These are phyloP conservation scores for Amanita rimosa DNA, from an alignment of 768 basidiomycete genomes.

Conservation along the genomic window DNA sequence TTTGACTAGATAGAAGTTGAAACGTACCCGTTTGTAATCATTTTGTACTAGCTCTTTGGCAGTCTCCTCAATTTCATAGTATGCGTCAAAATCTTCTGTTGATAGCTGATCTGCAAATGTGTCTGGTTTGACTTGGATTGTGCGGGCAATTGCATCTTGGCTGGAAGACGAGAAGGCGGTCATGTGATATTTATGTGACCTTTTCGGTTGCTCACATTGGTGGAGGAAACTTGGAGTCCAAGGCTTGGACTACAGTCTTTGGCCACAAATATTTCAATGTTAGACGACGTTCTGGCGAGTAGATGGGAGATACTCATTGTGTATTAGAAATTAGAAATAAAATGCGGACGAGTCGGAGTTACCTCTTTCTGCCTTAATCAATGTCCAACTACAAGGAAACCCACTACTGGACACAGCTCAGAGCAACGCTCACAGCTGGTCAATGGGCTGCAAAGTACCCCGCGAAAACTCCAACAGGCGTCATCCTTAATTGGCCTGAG, in stretches of 20 bases:
- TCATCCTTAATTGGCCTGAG: slow-evolving; percentile 58
- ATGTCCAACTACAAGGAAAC: slow-evolving; percentile 44
- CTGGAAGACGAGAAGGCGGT: slow-evolving; percentile 43
- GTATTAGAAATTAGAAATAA: too few species aligned
- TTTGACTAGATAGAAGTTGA: not conserved
- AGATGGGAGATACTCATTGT: too few species aligned
- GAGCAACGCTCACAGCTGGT: slow-evolving; percentile 59
- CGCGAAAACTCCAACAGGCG: slow-evolving; percentile 46
- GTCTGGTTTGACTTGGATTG: slow-evolving; percentile 35
- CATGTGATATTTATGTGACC: too few species aligned
- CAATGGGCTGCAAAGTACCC: slow-evolving; percentile 56
- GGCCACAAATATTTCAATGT: too few species aligned
- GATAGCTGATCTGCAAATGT: slow-evolving; percentile 22
- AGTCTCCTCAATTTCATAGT: slow-evolving; percentile 70
- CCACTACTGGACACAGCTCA: slow-evolving; percentile 72
- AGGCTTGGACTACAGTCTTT: too few species aligned
- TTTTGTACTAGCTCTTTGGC: slow-evolving; percentile 45
- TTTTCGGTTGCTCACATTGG: too few species aligned
- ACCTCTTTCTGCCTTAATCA: not conserved
- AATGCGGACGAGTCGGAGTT: too few species aligned
- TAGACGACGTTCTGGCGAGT: too few species aligned
- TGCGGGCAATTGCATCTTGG: slow-evolving; percentile 51
- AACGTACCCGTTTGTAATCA: slow-evolving; percentile 58
- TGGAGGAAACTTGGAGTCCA: too few species aligned
- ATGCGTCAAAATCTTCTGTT: slow-evolving; percentile 38